Evolutionary conservation across 495 filamentous ascomycete species (phyloP).

Genomic region (Chaetomium cochliodes): DNA sequence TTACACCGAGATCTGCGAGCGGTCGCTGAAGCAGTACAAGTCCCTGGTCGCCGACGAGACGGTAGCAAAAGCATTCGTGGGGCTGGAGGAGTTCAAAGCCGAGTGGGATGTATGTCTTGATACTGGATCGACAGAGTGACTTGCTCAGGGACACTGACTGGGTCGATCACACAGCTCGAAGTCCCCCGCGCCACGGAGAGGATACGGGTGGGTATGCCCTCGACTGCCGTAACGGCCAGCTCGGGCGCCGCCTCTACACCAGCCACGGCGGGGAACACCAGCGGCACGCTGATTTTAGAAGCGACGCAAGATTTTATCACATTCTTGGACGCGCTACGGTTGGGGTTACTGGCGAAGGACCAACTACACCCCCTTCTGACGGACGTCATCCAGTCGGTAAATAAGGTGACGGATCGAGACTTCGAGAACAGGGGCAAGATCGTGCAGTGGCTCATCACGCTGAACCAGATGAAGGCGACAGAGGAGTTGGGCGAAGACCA

Average conservation of each 20-base stretch:
- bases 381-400: conserved; percentile 92
- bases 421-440: conserved; percentile 96
- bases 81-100: conserved; percentile 89
- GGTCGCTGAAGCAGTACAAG: conserved; percentile 95
- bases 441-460: conserved; percentile 92
- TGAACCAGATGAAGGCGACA: conserved; percentile 96
- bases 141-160: not conserved
- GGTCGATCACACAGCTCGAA: conserved; percentile 65
- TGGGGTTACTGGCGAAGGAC: conserved; percentile 90
- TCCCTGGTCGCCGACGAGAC: conserved; percentile 84
- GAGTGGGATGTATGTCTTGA: conserved; percentile 74
- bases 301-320: conserved; percentile 99
- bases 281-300: conserved; percentile 72
- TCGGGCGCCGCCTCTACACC: conserved; percentile 47
- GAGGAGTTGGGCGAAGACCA: conserved; percentile 88
- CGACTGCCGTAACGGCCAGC: conserved; percentile 58
- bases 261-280: conserved; percentile 54
- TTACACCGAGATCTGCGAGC: conserved; percentile 92
- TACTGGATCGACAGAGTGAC: not conserved
- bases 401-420: conserved; percentile 89
- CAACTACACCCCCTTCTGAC: conserved; percentile 89
- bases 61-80: conserved; percentile 76
- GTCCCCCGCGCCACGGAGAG: conserved; percentile 91
- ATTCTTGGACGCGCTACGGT: conserved; percentile 86
- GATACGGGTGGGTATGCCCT: conserved; percentile 80